A percentile compares a stretch with the other conserved stretches of the same genome.
These are phyloP conservation scores for Magnusiomyces starmeri DNA, from an alignment of 1,139 yeast genomes.

Conservation along the genomic window DNA sequence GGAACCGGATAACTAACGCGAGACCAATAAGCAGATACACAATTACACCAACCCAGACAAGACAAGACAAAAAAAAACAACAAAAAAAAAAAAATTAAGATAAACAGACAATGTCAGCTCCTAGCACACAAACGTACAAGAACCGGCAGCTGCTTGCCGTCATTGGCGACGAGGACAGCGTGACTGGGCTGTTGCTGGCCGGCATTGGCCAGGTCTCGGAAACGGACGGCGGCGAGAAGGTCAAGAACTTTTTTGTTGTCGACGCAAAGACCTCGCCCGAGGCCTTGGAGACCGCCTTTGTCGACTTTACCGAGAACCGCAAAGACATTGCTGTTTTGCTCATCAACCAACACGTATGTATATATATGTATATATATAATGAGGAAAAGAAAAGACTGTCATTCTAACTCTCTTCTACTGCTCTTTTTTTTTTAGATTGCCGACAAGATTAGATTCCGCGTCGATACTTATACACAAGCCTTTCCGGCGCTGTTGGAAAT, in stretches of 20 bases:
- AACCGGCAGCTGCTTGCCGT: conserved; percentile 81
- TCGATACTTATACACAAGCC: conserved; percentile 80
- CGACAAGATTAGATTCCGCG: conserved; percentile 73
- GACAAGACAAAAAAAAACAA: not conserved
- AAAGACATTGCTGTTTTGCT: conserved; percentile 88
- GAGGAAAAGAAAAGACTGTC: not conserved
- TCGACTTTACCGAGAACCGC: conserved; percentile 62
- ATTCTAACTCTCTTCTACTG: conserved; percentile 1
- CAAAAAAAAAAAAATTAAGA: not conserved
- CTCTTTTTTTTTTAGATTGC: conserved; percentile 49
- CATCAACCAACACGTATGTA: conserved; percentile 74
- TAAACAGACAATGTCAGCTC: conserved; percentile 10
- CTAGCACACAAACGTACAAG: conserved; percentile 27
- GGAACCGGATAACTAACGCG: too few species aligned
- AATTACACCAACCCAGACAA: too few species aligned
- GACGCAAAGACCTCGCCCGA: conserved; percentile 75
- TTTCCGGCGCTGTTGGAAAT: conserved; percentile 96
- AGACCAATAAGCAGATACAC: not conserved
- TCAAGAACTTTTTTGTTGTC: conserved; percentile 75
- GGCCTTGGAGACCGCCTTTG: conserved; percentile 69
- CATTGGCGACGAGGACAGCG: conserved; percentile 95
- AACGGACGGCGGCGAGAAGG: conserved; percentile 44
- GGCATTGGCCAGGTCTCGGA: conserved; percentile 86
- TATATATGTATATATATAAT: too few species aligned
- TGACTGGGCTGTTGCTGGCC: conserved; percentile 90